phyloP scores from a whole-genome alignment of 352 stramenopile species.

The Globisporangium cystogenes region DNA sequence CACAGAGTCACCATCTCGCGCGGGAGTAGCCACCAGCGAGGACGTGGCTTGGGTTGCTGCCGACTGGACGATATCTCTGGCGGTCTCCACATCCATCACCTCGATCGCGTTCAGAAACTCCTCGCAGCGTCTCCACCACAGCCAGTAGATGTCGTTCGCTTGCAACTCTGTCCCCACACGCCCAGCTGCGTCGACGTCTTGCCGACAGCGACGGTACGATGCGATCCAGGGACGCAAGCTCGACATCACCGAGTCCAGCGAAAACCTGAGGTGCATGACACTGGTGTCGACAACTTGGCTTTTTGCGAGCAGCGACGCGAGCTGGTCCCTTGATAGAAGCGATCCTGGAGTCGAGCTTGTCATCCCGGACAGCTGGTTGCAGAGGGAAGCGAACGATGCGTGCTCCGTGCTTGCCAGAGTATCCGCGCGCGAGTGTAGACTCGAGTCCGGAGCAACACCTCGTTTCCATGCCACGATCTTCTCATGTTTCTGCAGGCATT shows the following conservation, averaged over 20 bases:
- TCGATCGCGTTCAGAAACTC: slow-evolving; percentile 2
- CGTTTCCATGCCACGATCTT: slow-evolving; percentile 40
- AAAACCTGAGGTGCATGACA: slow-evolving; percentile 18
- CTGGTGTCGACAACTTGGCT: slow-evolving; percentile 25
- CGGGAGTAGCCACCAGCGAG: slow-evolving; percentile 1
- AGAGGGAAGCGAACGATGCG: slow-evolving; percentile 21
- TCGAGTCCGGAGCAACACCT: slow-evolving; percentile 20
- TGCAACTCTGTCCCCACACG: slow-evolving; percentile 10
- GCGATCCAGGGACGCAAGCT: slow-evolving; percentile 31
- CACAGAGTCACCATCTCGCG: slow-evolving; percentile 5
- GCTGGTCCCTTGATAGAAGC: slow-evolving; percentile 15
- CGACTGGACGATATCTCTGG: slow-evolving; percentile 2
- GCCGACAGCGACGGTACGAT: slow-evolving; percentile 28
- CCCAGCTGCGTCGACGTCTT: slow-evolving; percentile 36
- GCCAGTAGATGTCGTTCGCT: slow-evolving; percentile 40
- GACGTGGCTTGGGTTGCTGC: neutral
- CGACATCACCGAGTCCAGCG: slow-evolving; percentile 21
- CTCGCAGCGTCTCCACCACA: slow-evolving; percentile 31
- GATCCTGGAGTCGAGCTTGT: slow-evolving; percentile 2
- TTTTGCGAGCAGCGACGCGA: slow-evolving; percentile 21
- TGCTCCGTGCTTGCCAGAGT: slow-evolving; percentile 1
- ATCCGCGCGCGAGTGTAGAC: slow-evolving; percentile 2
- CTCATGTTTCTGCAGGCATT: slow-evolving; percentile 42
- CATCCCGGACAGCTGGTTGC: slow-evolving; percentile 11
- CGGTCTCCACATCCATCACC: neutral